phyloP scores from a whole-genome alignment of 192 early-diverging fungal genomes.

The Lobosporangium transversale region DNA sequence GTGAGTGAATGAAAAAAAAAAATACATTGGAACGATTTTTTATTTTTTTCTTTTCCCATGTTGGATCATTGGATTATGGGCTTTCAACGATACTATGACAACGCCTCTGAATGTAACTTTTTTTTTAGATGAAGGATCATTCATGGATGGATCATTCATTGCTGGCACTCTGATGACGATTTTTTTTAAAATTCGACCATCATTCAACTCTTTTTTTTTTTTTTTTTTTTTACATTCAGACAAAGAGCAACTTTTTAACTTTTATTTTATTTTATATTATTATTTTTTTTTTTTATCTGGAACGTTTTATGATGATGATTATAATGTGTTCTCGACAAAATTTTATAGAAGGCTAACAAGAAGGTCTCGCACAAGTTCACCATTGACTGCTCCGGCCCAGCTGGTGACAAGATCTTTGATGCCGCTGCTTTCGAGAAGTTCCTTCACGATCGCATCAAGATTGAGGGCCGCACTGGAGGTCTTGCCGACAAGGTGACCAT shows the following conservation, averaged over 20 bases:
- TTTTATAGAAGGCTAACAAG: slow-evolving; percentile 60
- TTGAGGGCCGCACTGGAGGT: slow-evolving; percentile 95
- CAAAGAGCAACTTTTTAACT: neutral
- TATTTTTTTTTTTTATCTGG: neutral
- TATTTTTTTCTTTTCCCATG: neutral
- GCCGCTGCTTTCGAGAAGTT: slow-evolving; percentile 97
- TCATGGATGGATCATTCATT: too few species aligned
- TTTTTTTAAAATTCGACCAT: neutral
- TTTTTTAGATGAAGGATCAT: too few species aligned
- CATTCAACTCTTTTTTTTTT: neutral
- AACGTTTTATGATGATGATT: too few species aligned
- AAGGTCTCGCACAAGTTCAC: slow-evolving; percentile 83
- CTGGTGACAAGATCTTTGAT: slow-evolving; percentile 96
- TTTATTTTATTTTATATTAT: neutral
- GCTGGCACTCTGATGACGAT: too few species aligned
- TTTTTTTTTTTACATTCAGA: neutral
- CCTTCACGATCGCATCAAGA: slow-evolving; percentile 99
- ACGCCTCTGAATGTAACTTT: too few species aligned
- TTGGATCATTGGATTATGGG: too few species aligned
- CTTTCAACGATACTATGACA: too few species aligned
- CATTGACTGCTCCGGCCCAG: slow-evolving; percentile 93
- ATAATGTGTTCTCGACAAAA: too few species aligned
- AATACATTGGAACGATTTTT: too few species aligned
- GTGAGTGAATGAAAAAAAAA: slow-evolving; percentile 36
- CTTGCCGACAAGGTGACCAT: slow-evolving; percentile 88